These are phyloP conservation scores for Colletotrichum caudatum DNA, from an alignment of 2,329 filamentous ascomycete genomes.

Conservation along the genomic window DNA sequence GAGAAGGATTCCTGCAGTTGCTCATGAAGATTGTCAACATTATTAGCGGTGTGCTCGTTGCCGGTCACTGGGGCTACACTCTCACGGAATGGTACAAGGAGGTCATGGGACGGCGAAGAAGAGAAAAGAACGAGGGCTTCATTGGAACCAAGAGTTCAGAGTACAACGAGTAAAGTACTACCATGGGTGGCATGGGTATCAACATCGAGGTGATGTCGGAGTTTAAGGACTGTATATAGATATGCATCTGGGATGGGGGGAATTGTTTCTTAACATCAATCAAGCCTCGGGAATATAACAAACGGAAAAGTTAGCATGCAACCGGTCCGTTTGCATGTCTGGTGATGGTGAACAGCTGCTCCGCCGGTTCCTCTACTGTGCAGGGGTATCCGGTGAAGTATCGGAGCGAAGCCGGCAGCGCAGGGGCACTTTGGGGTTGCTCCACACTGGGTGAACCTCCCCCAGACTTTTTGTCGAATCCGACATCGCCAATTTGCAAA, in stretches of 20 bases:
- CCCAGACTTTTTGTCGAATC: slow-evolving; percentile 42
- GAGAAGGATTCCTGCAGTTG: slow-evolving; percentile 79
- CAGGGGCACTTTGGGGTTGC: slow-evolving; percentile 31
- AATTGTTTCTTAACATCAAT: slow-evolving; percentile 24
- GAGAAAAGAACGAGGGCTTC: slow-evolving; percentile 53
- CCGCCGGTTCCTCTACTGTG: not conserved
- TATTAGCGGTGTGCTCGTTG: slow-evolving; percentile 88
- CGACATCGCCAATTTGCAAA: slow-evolving; percentile 44
- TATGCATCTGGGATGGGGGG: slow-evolving; percentile 25
- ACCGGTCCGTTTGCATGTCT: not conserved
- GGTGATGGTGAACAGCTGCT: not conserved
- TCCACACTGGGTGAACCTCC: slow-evolving; percentile 34
- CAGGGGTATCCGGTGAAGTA: slow-evolving; percentile 22
- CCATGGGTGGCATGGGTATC: slow-evolving; percentile 7
- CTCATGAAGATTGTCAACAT: slow-evolving; percentile 90
- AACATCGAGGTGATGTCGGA: slow-evolving; percentile 23
- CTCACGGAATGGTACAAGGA: slow-evolving; percentile 80
- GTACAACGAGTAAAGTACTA: slow-evolving; percentile 34
- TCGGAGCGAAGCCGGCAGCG: slow-evolving; percentile 35
- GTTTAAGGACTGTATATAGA: slow-evolving; percentile 37
- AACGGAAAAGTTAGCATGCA: slow-evolving; percentile 5
- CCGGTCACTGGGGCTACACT: slow-evolving; percentile 93
- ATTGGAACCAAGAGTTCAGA: slow-evolving; percentile 41
- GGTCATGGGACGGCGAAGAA: slow-evolving; percentile 63
- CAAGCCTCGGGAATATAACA: not conserved